Conservation (phyloP, 768 basidiomycete species). For the Mrakia gelida region DNA sequence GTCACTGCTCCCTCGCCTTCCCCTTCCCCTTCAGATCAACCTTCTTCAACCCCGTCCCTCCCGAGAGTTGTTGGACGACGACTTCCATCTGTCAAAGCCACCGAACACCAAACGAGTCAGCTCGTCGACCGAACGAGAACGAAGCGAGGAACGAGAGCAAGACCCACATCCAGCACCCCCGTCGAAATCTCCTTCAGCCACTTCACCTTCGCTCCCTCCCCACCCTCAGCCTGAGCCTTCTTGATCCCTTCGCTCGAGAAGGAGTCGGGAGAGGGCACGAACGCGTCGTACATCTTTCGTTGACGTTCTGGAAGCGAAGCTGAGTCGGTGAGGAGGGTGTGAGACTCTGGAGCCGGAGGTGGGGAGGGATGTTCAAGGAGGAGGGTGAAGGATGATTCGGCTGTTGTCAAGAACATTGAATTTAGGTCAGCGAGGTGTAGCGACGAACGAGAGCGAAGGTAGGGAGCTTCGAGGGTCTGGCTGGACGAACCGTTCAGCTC, state of each 20-base stretch:
- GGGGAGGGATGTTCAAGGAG: slow-evolving; percentile 3
- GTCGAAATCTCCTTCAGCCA: slow-evolving; percentile 3
- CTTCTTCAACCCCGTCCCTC: background rate
- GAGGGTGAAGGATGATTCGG: slow-evolving; percentile 4
- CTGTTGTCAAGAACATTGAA: background rate
- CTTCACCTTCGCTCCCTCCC: no score
- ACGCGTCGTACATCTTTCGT: background rate
- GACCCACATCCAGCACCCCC: background rate
- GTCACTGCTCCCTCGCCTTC: background rate
- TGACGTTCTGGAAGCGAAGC: background rate
- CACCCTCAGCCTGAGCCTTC: no score
- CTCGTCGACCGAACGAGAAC: background rate
- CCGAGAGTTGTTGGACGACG: background rate
- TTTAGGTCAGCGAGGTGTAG: background rate
- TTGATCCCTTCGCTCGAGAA: background rate
- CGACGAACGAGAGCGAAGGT: background rate
- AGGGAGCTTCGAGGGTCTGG: no score
- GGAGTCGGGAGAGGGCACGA: background rate
- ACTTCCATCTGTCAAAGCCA: background rate
- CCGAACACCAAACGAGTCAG: background rate
- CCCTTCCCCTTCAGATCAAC: background rate
- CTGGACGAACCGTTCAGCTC: background rate
- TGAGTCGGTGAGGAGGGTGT: background rate
- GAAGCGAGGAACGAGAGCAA: background rate
- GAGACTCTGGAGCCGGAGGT: background rate